Conservation (phyloP, 352 stramenopile genomes). For the Plasmopara halstedii region DNA sequence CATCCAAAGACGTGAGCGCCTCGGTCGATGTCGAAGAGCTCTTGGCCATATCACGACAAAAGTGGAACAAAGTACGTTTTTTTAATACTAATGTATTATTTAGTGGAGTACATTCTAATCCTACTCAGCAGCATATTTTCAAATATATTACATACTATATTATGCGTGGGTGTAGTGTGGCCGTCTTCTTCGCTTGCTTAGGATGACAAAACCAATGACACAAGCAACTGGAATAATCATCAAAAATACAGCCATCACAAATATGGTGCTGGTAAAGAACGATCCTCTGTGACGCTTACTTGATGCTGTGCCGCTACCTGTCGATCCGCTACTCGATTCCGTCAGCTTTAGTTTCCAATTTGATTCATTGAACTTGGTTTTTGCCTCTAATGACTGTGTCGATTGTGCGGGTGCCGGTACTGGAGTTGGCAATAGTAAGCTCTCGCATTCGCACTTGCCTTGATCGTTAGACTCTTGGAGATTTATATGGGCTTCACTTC, state of each 20-base stretch:
- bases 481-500: background rate
- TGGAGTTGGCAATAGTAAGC: background rate
- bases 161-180: slow-evolving; percentile 4
- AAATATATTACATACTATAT: background rate
- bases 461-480: slow-evolving; percentile 6
- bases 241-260: slow-evolving; percentile 17
- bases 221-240: slow-evolving; percentile 16
- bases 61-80: background rate
- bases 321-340: slow-evolving; percentile 2
- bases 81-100: background rate
- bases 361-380: background rate
- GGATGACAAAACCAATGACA: slow-evolving; percentile 18
- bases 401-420: slow-evolving; percentile 5
- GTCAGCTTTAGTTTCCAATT: slow-evolving; percentile 10
- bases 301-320: background rate
- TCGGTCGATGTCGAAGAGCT: slow-evolving; percentile 8
- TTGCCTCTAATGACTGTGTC: background rate
- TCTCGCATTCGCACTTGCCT: slow-evolving; percentile 17
- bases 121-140: slow-evolving; percentile 5
- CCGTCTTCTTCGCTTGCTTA: slow-evolving; percentile 12
- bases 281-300: slow-evolving; percentile 1
- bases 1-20: slow-evolving; percentile 13
- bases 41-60: slow-evolving; percentile 8
- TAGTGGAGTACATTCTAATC: slow-evolving; percentile 2
- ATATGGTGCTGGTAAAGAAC: slow-evolving; percentile 17